These are phyloP conservation scores for Penicillium hordei DNA, from an alignment of 2,329 filamentous ascomycete genomes.

Conservation along the genomic window DNA sequence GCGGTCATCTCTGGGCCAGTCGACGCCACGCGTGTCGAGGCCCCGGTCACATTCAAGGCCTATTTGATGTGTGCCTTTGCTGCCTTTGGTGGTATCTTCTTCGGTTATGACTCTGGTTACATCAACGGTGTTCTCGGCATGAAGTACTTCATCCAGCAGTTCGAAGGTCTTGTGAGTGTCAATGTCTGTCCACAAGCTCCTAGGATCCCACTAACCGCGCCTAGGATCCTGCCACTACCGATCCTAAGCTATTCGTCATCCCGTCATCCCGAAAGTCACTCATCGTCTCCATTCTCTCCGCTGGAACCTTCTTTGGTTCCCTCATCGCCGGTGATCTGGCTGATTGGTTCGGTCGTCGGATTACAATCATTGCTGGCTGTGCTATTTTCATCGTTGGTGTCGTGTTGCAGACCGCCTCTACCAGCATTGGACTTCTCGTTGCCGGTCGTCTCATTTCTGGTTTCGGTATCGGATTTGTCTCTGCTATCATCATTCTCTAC, in stretches of 20 bases:
- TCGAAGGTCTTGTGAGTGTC: slow-evolving; percentile 35
- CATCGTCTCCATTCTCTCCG: slow-evolving; percentile 75
- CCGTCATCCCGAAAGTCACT: slow-evolving; percentile 56
- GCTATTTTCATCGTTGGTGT: slow-evolving; percentile 68
- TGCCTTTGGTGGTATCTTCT: slow-evolving; percentile 61
- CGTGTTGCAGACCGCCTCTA: slow-evolving; percentile 62
- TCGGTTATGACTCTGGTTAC: slow-evolving; percentile 60
- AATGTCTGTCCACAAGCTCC: not conserved
- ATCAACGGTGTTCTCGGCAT: slow-evolving; percentile 55
- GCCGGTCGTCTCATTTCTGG: slow-evolving; percentile 73
- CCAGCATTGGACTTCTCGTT: slow-evolving; percentile 62
- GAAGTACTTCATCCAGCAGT: slow-evolving; percentile 48
- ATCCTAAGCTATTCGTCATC: slow-evolving; percentile 42
- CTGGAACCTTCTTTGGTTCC: slow-evolving; percentile 75
- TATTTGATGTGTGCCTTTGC: slow-evolving; percentile 62
- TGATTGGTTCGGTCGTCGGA: slow-evolving; percentile 65
- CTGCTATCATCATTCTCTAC: slow-evolving; percentile 78
- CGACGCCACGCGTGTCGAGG: slow-evolving; percentile 57
- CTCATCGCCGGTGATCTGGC: slow-evolving; percentile 74
- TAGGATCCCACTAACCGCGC: not conserved
- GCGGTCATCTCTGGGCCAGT: slow-evolving; percentile 36
- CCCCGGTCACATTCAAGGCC: slow-evolving; percentile 59
- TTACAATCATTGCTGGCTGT: slow-evolving; percentile 71
- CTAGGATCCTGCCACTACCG: slow-evolving; percentile 30
- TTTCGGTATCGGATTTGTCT: slow-evolving; percentile 77